Evolutionary conservation across 2,329 filamentous ascomycete genomes (phyloP), one percentile per base, ranked within the genome.

Genomic region (Thielaviopsis populi): DNA sequence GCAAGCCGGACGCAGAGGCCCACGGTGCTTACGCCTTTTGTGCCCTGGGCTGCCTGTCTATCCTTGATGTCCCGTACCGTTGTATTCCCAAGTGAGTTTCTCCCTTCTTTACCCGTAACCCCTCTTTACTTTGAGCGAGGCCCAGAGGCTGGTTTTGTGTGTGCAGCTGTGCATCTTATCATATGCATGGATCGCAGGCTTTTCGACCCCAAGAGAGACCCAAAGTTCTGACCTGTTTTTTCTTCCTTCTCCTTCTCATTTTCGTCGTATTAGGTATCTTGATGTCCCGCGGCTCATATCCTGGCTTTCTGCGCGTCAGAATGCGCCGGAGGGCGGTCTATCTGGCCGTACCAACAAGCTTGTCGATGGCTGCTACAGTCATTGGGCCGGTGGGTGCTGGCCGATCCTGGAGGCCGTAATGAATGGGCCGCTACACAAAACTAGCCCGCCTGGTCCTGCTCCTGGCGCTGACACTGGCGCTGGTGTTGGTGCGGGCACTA

Each of bases 21-120:
- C 94, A 99, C 75, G 94, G 94, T 67, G 94, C 90, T 68, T 99
- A 97, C 76, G 89, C 92, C 30, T 97, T 97, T 75, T 96, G 92
- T 75, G 91, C 89, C 64, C 77, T 99, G 66, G 94, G 87, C 63
- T 95, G 89, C 74, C 81, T 99, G 63, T 87, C 89, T 70, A 89
- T 97, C 68, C 77, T 97, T 59, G 91, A 89, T 70, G 80, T 86
- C 64, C 92, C 94, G 64, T 81, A 88, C 72, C 79, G 83, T 69
- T 87, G 83, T 67, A 84, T 96, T 68, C 80, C 83, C 66, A 84
- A 81, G 83, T 92, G 82, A 72, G 81, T 76, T 67, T 19, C 3
- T 24, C 41, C 37, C 66, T 64, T 17, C 27, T 54, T 42, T 46
- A n/a, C 11, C 41, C 27, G 19, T 15, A n/a, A 19, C 40, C 41